Percentiles rank a stretch among this genome's conserved stretches.
Conservation (phyloP, 495 filamentous ascomycete species). For the Tuber melanosporum region DNA sequence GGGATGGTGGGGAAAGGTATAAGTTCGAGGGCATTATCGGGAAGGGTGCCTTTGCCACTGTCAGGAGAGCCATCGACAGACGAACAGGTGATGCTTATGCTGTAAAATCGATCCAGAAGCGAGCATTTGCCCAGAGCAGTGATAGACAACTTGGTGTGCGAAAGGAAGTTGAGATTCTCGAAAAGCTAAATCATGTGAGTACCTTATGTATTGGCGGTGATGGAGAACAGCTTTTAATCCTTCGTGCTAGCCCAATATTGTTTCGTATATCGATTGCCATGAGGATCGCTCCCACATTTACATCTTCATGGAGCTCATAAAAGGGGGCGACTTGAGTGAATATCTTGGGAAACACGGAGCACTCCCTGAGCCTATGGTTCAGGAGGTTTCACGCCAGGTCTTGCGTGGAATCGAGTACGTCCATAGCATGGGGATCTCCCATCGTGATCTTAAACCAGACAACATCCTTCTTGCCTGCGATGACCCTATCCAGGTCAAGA, state of each 20-base stretch:
- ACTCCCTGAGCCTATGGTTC: conserved; percentile 62
- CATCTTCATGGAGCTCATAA: conserved; percentile 90
- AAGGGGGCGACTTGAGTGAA: conserved; percentile 71
- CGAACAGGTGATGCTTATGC: conserved; percentile 74
- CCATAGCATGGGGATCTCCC: conserved; percentile 78
- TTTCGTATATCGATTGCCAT: conserved; percentile 77
- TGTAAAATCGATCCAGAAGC: conserved; percentile 86
- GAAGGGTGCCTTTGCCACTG: conserved; percentile 87
- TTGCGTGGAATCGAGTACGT: conserved; percentile 79
- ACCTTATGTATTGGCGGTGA: conserved; percentile 5
- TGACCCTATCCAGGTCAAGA: conserved; percentile 72
- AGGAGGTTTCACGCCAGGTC: conserved; percentile 67
- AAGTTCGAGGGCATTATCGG: conserved; percentile 75
- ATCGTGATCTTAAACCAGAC: conserved; percentile 96
- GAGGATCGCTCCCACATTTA: conserved; percentile 72
- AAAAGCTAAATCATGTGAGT: conserved; percentile 71
- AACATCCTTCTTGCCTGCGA: conserved; percentile 77
- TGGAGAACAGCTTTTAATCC: conserved; percentile 5
- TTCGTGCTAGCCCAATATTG: conserved; percentile 70
- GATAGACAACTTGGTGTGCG: conserved; percentile 60
- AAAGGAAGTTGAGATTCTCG: conserved; percentile 94
- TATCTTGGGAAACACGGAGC: conserved; percentile 55
- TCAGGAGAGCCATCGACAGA: conserved; percentile 76
- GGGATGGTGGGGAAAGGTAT: conserved; percentile 76
- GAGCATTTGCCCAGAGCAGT: conserved; percentile 71